Percentiles rank a stretch among this genome's conserved stretches.
phyloP scores from a whole-genome alignment of 2,329 filamentous ascomycete genomes.

The Botrytis porri region DNA sequence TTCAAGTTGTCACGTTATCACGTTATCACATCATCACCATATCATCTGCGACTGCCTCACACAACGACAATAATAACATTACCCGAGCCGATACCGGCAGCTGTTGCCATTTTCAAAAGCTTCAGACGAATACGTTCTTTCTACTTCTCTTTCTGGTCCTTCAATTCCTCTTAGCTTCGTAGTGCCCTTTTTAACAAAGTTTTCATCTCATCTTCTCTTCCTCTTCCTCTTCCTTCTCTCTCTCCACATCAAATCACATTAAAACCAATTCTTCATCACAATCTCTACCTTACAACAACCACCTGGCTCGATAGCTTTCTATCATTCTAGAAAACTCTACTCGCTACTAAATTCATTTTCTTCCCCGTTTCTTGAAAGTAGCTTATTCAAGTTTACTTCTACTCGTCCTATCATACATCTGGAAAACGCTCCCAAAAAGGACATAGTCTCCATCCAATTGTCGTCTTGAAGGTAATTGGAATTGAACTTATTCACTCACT shows the following conservation, averaged over 20 bases:
- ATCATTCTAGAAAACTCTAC: conserved; percentile 38
- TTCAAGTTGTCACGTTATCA: neutral
- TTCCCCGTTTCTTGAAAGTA: conserved; percentile 27
- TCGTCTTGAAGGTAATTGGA: conserved; percentile 27
- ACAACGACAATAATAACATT: neutral
- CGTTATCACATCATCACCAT: neutral
- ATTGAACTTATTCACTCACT: neutral
- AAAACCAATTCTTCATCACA: conserved; percentile 31
- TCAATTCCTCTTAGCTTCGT: neutral
- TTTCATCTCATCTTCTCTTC: conserved; percentile 1
- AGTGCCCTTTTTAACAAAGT: neutral
- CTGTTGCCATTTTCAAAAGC: neutral
- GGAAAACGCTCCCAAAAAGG: conserved; percentile 15
- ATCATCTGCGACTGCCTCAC: neutral
- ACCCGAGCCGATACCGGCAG: neutral
- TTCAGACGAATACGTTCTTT: neutral
- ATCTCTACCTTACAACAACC: conserved; percentile 34
- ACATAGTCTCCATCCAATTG: conserved; percentile 5
- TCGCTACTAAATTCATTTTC: conserved; percentile 34
- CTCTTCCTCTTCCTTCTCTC: conserved; percentile 22
- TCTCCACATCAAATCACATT: conserved; percentile 26
- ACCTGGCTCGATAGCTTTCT: conserved; percentile 41
- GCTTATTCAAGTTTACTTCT: conserved; percentile 20
- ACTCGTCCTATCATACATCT: conserved; percentile 19
- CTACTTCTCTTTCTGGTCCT: neutral